These are phyloP conservation scores for Candida peoriensis DNA, from an alignment of 805 yeast species.

Conservation along the genomic window DNA sequence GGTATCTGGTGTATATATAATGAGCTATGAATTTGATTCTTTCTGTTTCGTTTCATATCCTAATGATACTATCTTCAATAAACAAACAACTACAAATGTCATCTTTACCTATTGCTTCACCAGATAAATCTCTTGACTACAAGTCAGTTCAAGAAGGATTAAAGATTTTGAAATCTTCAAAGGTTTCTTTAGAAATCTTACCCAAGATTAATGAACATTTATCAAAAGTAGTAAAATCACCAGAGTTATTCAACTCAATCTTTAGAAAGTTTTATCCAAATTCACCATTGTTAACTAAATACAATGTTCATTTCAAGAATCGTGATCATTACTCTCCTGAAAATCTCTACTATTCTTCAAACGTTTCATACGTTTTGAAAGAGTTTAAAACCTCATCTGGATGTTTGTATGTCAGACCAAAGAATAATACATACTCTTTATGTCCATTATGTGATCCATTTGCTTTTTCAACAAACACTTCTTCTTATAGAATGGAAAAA, in stretches of 20 bases:
- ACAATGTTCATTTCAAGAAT: conserved; percentile 1
- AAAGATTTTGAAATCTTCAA: too few relatives aligned
- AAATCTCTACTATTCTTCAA: conserved; percentile 4
- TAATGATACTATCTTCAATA: too few relatives aligned
- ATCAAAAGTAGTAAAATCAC: not conserved
- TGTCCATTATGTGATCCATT: conserved; percentile 16
- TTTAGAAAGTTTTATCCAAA: conserved; percentile 2
- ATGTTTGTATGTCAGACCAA: conserved; percentile 2
- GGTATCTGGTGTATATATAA: too few relatives aligned
- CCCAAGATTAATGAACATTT: too few relatives aligned
- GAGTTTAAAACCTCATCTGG: conserved; percentile 10
- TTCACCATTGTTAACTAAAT: conserved; percentile 1
- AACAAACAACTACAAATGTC: too few relatives aligned
- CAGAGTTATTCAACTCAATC: not conserved
- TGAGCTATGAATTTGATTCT: too few relatives aligned
- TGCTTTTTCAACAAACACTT: not conserved
- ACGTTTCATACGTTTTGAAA: conserved; percentile 7
- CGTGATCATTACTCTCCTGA: conserved; percentile 12
- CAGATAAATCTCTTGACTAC: too few relatives aligned
- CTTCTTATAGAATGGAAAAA: not conserved
- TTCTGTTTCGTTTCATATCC: too few relatives aligned
- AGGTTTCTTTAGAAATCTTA: too few relatives aligned
- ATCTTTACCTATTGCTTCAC: too few relatives aligned
- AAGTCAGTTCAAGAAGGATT: too few relatives aligned
- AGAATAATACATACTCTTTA: conserved; percentile 11